Evolutionary conservation across 2,329 filamentous ascomycete species (phyloP).

Genomic region (Laburnicola sp.): DNA sequence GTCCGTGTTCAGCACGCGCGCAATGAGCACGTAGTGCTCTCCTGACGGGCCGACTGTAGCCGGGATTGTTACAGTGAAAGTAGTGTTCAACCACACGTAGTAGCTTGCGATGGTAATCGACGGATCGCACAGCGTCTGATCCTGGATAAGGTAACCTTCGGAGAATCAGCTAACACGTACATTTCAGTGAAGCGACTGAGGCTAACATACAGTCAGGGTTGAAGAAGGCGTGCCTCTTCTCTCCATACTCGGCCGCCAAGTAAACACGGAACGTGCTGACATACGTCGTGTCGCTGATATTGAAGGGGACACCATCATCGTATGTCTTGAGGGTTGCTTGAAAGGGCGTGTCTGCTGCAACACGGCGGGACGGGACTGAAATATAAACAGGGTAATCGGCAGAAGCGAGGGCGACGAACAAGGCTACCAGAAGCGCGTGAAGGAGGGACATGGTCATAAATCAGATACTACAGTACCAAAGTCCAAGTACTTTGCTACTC

Average conservation of each 20-base stretch:
- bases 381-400: slow-evolving; percentile 10
- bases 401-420: neutral
- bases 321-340: slow-evolving; percentile 12
- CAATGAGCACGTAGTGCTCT: slow-evolving; percentile 16
- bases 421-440: neutral
- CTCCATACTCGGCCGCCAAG: slow-evolving; percentile 11
- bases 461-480: neutral
- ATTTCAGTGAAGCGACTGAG: neutral
- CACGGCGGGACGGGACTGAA: slow-evolving; percentile 3
- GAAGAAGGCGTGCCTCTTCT: slow-evolving; percentile 13
- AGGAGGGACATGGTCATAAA: slow-evolving; percentile 1
- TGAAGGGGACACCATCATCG: slow-evolving; percentile 6
- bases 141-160: slow-evolving; percentile 15
- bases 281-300: slow-evolving; percentile 10
- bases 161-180: neutral
- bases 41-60: slow-evolving; percentile 18
- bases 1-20: slow-evolving; percentile 15
- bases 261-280: slow-evolving; percentile 15
- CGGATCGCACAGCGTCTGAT: slow-evolving; percentile 16
- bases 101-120: slow-evolving; percentile 9
- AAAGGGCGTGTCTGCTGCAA: slow-evolving; percentile 12
- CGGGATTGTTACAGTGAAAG: slow-evolving; percentile 19
- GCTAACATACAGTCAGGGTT: slow-evolving; percentile 13
- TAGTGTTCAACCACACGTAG: slow-evolving; percentile 13
- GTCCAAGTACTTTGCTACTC: no score